These are phyloP conservation scores for Penicillium sp. DNA, from an alignment of 2,329 filamentous ascomycete genomes.

Conservation along the genomic window DNA sequence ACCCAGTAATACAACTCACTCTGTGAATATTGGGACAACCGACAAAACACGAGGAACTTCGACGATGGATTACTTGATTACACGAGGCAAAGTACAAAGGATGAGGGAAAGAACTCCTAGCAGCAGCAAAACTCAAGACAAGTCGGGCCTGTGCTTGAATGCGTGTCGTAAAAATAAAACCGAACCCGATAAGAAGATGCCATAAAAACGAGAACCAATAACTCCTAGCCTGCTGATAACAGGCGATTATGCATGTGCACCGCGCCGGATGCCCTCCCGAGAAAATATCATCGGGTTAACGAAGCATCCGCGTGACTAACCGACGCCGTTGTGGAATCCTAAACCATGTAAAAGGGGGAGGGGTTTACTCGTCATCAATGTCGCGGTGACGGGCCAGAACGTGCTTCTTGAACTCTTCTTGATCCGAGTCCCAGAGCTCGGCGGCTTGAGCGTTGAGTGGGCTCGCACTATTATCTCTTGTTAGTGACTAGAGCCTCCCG, in stretches of 20 bases:
- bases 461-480: slow-evolving; percentile 69
- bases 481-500: slow-evolving; percentile 7
- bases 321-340: slow-evolving; percentile 27
- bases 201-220: slow-evolving; percentile 21
- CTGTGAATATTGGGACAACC: not conserved
- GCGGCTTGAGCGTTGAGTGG: slow-evolving; percentile 96
- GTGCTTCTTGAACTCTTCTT: slow-evolving; percentile 81
- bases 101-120: not conserved
- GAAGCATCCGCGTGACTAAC: slow-evolving; percentile 16
- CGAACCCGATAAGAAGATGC: not conserved
- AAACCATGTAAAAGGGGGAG: slow-evolving; percentile 5
- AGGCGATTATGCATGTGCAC: slow-evolving; percentile 32
- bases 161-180: slow-evolving; percentile 23
- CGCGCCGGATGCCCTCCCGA: slow-evolving; percentile 15
- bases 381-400: slow-evolving; percentile 69
- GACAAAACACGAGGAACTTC: not conserved
- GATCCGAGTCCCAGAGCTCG: slow-evolving; percentile 90
- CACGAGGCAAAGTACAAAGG: not conserved
- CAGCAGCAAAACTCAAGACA: slow-evolving; percentile 11
- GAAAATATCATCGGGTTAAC: slow-evolving; percentile 6
- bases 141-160: slow-evolving; percentile 26
- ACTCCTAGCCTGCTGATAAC: slow-evolving; percentile 30
- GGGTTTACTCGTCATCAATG: slow-evolving; percentile 55
- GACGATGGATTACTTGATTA: not conserved
- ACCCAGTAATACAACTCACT: not conserved